A percentile compares a stretch with the other conserved stretches of the same genome.
Conservation (phyloP, 768 basidiomycete genomes). For the Exsudoporus frostii region DNA sequence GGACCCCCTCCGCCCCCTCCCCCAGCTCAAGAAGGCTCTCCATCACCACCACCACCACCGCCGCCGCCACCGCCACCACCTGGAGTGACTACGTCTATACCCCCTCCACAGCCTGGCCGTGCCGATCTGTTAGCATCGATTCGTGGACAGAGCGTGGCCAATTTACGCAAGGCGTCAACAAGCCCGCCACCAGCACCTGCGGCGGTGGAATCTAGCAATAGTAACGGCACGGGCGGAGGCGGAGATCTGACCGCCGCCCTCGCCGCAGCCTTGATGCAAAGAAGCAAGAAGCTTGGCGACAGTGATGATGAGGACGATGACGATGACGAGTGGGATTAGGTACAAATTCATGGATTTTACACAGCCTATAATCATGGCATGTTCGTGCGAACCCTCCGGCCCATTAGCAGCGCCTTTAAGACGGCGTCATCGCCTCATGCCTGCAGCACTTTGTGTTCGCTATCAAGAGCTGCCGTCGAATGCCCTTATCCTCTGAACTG, state of each 20-base stretch:
- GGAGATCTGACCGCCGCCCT: conserved; percentile 81
- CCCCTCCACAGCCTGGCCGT: conserved; percentile 59
- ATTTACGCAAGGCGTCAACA: conserved; percentile 52
- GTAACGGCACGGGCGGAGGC: conserved; percentile 37
- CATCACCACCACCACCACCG: conserved; percentile 35
- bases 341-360: conserved; percentile 6
- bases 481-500: background rate
- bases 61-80: conserved; percentile 42
- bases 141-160: conserved; percentile 73
- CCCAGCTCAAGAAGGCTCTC: conserved; percentile 23
- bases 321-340: conserved; percentile 59
- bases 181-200: conserved; percentile 37
- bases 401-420: background rate
- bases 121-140: conserved; percentile 73
- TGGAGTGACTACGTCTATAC: conserved; percentile 19
- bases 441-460: background rate
- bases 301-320: conserved; percentile 80
- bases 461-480: background rate
- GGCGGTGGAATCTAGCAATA: conserved; percentile 30
- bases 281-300: conserved; percentile 86
- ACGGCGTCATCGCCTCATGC: background rate
- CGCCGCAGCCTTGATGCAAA: conserved; percentile 75
- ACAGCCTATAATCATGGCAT: conserved; percentile 8
- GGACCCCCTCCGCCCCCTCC: conserved; percentile 37
- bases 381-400: background rate